phyloP scores from a whole-genome alignment of 2,329 filamentous ascomycete species.

The Cladosporium velox region DNA sequence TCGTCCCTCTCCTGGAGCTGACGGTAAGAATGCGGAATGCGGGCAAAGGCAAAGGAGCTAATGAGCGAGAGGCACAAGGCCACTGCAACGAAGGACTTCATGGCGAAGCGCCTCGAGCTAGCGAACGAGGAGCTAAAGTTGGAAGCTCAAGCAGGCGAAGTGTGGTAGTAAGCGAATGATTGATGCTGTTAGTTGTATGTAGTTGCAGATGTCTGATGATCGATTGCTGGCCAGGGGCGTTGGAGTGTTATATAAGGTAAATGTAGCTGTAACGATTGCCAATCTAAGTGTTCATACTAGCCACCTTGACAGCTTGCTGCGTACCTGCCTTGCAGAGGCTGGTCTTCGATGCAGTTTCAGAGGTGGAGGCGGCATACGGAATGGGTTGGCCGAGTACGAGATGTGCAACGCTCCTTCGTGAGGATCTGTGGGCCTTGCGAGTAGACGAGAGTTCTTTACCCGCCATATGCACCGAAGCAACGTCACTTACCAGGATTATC shows the following conservation, averaged over 20 bases:
- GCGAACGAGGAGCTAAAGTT: conserved; percentile 27
- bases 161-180: background rate
- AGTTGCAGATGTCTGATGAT: conserved; percentile 20
- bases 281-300: conserved; percentile 25
- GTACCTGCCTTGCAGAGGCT: conserved; percentile 35
- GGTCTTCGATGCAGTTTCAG: conserved; percentile 23
- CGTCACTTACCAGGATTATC: conserved; percentile 19
- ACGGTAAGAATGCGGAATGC: conserved; percentile 27
- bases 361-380: conserved; percentile 30
- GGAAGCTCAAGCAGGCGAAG: conserved; percentile 15
- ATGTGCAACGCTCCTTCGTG: conserved; percentile 30
- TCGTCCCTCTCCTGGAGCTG: conserved; percentile 27
- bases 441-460: conserved; percentile 21
- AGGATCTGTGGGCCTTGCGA: conserved; percentile 24
- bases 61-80: conserved; percentile 35
- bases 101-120: conserved; percentile 27
- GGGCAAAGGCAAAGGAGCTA: conserved; percentile 28
- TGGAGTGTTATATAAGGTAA: conserved; percentile 28
- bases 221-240: background rate
- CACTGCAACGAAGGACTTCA: conserved; percentile 32
- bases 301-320: conserved; percentile 22
- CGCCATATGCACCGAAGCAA: conserved; percentile 23
- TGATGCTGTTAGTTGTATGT: conserved; percentile 23
- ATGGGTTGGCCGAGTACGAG: conserved; percentile 28
- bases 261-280: conserved; percentile 6